Evolutionary conservation across 768 basidiomycete species (phyloP).

Genomic region (Suillus placidus): DNA sequence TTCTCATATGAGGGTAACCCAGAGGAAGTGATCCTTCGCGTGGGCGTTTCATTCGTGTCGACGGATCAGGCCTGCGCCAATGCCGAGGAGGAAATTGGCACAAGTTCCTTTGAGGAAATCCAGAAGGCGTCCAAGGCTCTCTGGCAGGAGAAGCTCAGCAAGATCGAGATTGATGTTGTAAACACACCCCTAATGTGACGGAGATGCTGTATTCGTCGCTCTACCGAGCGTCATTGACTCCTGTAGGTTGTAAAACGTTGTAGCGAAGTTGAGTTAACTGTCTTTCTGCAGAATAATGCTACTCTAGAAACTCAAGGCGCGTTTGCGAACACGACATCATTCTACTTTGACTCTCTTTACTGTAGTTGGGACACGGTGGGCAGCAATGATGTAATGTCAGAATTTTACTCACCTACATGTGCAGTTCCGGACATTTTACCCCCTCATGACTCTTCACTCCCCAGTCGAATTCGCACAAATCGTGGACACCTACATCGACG

Average conservation of each 20-base stretch:
- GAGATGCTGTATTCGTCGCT: constrained; percentile 72
- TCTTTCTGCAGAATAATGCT: constrained; percentile 59
- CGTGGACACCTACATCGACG: constrained; percentile 72
- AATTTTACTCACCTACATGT: background rate
- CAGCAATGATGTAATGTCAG: background rate
- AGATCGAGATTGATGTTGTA: constrained; percentile 64
- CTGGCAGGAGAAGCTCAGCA: constrained; percentile 70
- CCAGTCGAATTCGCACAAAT: constrained; percentile 71
- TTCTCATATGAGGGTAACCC: constrained; percentile 58
- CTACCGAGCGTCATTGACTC: constrained; percentile 65
- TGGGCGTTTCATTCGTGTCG: constrained; percentile 69
- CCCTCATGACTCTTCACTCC: constrained; percentile 65
- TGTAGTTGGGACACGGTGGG: constrained; percentile 64
- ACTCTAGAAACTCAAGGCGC: constrained; percentile 67
- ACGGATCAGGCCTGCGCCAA: constrained; percentile 68
- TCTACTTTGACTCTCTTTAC: constrained; percentile 73
- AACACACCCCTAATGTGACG: constrained; percentile 63
- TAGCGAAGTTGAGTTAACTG: background rate
- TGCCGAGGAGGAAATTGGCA: constrained; percentile 64
- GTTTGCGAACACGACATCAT: constrained; percentile 57
- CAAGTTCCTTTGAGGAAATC: constrained; percentile 60
- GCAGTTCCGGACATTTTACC: constrained; percentile 71
- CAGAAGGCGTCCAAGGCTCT: constrained; percentile 50
- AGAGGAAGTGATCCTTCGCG: constrained; percentile 56
- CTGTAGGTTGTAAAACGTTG: constrained; percentile 42